phyloP scores from a whole-genome alignment of 2,329 filamentous ascomycete species.

The Fusarium liriodendri region DNA sequence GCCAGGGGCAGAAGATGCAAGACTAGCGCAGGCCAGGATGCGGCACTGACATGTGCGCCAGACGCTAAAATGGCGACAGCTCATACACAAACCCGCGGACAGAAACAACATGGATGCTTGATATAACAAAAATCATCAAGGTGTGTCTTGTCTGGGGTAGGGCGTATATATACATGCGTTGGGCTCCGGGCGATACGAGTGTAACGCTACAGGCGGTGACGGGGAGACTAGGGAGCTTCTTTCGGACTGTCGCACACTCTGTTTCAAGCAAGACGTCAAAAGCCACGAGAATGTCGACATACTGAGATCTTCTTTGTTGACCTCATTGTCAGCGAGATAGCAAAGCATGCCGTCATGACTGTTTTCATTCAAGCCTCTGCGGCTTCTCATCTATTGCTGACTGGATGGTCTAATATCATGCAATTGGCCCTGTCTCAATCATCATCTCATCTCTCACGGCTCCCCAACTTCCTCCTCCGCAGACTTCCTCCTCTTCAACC shows the following conservation, averaged over 20 bases:
- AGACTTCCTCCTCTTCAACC: slow-evolving; percentile 61
- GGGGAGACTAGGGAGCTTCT: neutral
- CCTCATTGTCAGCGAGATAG: slow-evolving; percentile 17
- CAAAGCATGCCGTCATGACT: slow-evolving; percentile 5
- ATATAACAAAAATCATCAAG: slow-evolving; percentile 5
- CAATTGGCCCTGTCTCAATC: neutral
- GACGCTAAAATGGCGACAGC: slow-evolving; percentile 36
- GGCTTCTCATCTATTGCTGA: neutral
- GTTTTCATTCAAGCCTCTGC: neutral
- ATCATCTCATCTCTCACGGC: slow-evolving; percentile 30
- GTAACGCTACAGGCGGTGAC: neutral
- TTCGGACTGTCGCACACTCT: slow-evolving; percentile 15
- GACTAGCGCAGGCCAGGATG: slow-evolving; percentile 34
- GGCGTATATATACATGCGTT: neutral
- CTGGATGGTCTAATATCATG: slow-evolving; percentile 5
- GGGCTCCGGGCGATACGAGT: neutral
- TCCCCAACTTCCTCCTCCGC: slow-evolving; percentile 51
- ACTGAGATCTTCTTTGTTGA: slow-evolving; percentile 19
- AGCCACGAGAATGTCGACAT: slow-evolving; percentile 45
- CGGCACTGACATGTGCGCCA: slow-evolving; percentile 24
- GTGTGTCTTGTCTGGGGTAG: neutral
- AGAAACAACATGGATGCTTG: neutral
- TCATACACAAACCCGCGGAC: slow-evolving; percentile 1
- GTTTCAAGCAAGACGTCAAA: slow-evolving; percentile 36
- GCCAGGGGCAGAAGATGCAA: slow-evolving; percentile 24